phyloP scores from a whole-genome alignment of 495 filamentous ascomycete species.

The Aspergillus biplanus region DNA sequence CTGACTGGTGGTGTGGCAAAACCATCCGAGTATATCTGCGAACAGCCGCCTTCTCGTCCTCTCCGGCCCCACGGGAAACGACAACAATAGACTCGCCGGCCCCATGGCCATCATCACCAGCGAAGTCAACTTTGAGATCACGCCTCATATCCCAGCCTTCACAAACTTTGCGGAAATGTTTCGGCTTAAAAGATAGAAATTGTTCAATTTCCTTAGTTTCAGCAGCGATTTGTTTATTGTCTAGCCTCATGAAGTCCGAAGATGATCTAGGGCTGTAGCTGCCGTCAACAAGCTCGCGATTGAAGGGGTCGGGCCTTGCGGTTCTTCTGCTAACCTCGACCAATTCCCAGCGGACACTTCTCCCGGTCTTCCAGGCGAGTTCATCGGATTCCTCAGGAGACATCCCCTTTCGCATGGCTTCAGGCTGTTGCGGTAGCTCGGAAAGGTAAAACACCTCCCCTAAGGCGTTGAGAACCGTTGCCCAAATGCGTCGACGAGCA shows the following conservation, averaged over 20 bases:
- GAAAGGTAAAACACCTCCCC: constrained; percentile 88
- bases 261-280: constrained; percentile 72
- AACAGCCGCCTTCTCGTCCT: constrained; percentile 51
- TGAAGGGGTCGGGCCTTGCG: constrained; percentile 72
- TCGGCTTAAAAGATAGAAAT: constrained; percentile 73
- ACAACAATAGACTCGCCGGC: constrained; percentile 77
- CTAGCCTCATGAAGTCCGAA: constrained; percentile 71
- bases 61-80: constrained; percentile 68
- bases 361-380: constrained; percentile 78
- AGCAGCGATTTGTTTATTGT: constrained; percentile 66
- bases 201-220: constrained; percentile 82
- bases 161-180: constrained; percentile 77
- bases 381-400: constrained; percentile 55
- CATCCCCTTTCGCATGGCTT: constrained; percentile 33
- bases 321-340: constrained; percentile 74
- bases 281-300: constrained; percentile 58
- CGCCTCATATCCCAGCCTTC: constrained; percentile 92
- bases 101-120: constrained; percentile 70
- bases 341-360: constrained; percentile 77
- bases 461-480: constrained; percentile 84
- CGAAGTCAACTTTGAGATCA: constrained; percentile 86
- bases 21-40: constrained; percentile 51
- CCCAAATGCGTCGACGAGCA: constrained; percentile 75
- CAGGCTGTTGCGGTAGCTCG: constrained; percentile 59
- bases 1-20: constrained; percentile 14